Evolutionary conservation across 139 green algal genomes (phyloP).

Genomic region (Chlamydomonas sp.): DNA sequence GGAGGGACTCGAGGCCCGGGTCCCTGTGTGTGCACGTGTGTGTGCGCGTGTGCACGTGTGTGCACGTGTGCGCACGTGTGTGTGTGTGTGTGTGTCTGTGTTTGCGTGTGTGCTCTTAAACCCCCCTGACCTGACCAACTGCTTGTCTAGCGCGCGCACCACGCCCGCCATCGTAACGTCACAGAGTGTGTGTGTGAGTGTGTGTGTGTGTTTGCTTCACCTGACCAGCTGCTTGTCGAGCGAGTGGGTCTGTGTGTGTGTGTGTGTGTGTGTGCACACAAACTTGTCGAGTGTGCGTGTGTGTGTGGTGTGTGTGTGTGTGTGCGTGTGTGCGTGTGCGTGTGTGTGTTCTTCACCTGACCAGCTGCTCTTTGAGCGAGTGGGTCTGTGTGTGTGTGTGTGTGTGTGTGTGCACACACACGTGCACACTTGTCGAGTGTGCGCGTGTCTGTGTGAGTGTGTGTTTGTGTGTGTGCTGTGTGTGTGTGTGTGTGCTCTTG

Average conservation of each 20-base stretch:
- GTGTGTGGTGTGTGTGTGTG: no score
- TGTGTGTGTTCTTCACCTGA: no score
- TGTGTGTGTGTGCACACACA: not conserved
- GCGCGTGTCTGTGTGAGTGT: not conserved
- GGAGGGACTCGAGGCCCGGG: not conserved
- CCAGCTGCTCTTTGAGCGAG: no score
- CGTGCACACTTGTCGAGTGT: not conserved
- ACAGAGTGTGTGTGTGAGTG: slow-evolving; percentile 65
- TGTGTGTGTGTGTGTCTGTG: not conserved
- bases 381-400: not conserved
- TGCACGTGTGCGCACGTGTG: not conserved
- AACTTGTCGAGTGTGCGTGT: not conserved
- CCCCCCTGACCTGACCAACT: not conserved
- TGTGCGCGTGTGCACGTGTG: not conserved
- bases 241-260: not conserved
- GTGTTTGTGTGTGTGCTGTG: not conserved
- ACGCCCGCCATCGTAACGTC: slow-evolving; percentile 54
- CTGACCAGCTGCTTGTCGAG: not conserved
- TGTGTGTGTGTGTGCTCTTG: not conserved
- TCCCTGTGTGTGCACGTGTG: no score
- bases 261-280: not conserved
- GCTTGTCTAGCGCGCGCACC: not conserved
- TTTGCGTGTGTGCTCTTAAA: not conserved
- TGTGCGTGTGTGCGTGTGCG: not conserved
- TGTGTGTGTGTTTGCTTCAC: not conserved